phyloP scores from a whole-genome alignment of 139 green algal genomes.

The Yamagishiella unicocca region DNA sequence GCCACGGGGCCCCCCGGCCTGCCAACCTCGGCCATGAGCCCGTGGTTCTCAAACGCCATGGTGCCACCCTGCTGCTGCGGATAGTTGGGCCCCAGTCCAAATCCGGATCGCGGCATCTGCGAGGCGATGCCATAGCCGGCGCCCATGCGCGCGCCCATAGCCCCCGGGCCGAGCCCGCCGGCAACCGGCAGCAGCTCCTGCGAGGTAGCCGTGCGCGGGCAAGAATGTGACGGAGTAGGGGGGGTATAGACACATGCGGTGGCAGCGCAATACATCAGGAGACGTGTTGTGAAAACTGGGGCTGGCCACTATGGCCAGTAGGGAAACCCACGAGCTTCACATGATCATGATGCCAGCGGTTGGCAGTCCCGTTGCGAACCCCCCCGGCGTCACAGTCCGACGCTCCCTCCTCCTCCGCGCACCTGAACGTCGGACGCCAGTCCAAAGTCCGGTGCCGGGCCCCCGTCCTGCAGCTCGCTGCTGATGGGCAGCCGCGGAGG shows the following conservation, averaged over 20 bases:
- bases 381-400: no score
- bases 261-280: no score
- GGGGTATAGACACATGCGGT: no score
- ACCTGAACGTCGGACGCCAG: not conserved
- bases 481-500: constrained; percentile 37
- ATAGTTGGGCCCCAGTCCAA: not conserved
- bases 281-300: no score
- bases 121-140: no score
- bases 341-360: no score
- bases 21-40: constrained; percentile 7
- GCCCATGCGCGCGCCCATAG: not conserved
- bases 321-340: no score
- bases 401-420: not conserved
- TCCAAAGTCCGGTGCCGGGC: not conserved
- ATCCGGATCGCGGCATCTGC: no score
- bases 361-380: no score
- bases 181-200: constrained; percentile 21
- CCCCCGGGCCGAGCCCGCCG: not conserved
- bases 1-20: not conserved
- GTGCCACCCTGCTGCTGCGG: not conserved
- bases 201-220: not conserved
- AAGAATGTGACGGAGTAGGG: not conserved
- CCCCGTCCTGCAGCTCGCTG: constrained; percentile 26
- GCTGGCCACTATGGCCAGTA: no score
- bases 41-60: not conserved